Conservation (phyloP, 2,329 filamentous ascomycete species). For the Xylaria sp. region DNA sequence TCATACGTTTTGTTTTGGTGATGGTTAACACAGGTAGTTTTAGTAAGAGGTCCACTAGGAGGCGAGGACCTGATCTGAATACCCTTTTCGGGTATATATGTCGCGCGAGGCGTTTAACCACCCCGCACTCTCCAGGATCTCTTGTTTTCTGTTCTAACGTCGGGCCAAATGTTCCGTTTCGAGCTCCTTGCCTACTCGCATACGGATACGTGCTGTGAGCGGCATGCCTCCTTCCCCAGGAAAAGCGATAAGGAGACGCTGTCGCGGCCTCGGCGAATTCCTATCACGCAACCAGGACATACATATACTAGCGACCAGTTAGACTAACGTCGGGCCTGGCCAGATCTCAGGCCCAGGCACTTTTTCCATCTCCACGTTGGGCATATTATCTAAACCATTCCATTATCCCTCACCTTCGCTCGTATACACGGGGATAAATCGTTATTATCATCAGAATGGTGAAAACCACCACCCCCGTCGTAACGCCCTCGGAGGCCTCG, state of each 20-base stretch:
- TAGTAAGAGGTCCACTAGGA: background rate
- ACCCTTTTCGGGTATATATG: background rate
- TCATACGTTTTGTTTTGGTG: background rate
- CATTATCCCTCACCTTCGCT: background rate
- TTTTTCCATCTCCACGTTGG: background rate
- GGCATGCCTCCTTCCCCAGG: no score
- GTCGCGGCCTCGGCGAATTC: background rate
- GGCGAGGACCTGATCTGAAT: background rate
- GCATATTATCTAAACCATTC: background rate
- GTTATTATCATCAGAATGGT: background rate
- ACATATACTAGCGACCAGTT: background rate
- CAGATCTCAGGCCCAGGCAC: background rate
- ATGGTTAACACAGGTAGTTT: background rate
- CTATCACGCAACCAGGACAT: background rate
- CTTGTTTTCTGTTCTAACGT: no score
- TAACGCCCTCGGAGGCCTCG: background rate
- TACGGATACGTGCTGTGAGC: no score
- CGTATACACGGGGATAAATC: no score
- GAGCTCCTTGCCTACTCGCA: background rate
- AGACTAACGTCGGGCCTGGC: no score
- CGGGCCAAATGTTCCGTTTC: background rate
- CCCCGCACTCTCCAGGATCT: background rate
- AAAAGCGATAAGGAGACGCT: background rate
- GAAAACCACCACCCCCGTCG: background rate
- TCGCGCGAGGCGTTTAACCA: background rate